Evolutionary conservation across 139 green algal species (phyloP).

Genomic region (Chlorella sorokiniana): DNA sequence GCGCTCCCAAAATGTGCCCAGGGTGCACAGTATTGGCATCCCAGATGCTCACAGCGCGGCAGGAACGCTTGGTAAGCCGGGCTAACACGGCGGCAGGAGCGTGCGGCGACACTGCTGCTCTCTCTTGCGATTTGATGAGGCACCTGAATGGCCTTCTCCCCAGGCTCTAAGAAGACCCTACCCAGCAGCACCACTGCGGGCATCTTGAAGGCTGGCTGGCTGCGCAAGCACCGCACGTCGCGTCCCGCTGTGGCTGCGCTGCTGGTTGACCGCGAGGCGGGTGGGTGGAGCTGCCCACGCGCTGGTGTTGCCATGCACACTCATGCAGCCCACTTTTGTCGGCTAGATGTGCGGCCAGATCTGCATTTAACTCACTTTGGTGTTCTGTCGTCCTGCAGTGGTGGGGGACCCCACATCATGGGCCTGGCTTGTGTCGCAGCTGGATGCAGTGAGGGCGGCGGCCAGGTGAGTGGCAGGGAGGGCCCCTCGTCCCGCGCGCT

Average conservation of each 20-base stretch:
- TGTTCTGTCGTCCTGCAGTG: constrained; percentile 4
- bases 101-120: neutral
- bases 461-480: too few species aligned
- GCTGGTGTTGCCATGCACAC: neutral
- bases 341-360: neutral
- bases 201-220: constrained; percentile 61
- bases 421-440: constrained; percentile 33
- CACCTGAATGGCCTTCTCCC: neutral
- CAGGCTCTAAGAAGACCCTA: neutral
- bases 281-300: constrained; percentile 2
- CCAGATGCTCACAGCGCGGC: constrained; percentile 12
- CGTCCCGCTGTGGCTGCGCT: constrained; percentile 55
- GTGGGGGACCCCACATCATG: constrained; percentile 51
- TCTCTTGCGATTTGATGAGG: neutral
- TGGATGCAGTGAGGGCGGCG: constrained; percentile 51
- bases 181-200: neutral
- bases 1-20: constrained; percentile 25
- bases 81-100: neutral
- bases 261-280: constrained; percentile 42
- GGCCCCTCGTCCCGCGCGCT: too few species aligned
- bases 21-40: constrained; percentile 10
- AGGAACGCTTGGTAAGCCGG: constrained; percentile 11
- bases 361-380: neutral
- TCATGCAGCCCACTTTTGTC: neutral
- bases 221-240: constrained; percentile 59